Conservation (phyloP, 768 basidiomycete species). For the Xerocomus spinulosus region DNA sequence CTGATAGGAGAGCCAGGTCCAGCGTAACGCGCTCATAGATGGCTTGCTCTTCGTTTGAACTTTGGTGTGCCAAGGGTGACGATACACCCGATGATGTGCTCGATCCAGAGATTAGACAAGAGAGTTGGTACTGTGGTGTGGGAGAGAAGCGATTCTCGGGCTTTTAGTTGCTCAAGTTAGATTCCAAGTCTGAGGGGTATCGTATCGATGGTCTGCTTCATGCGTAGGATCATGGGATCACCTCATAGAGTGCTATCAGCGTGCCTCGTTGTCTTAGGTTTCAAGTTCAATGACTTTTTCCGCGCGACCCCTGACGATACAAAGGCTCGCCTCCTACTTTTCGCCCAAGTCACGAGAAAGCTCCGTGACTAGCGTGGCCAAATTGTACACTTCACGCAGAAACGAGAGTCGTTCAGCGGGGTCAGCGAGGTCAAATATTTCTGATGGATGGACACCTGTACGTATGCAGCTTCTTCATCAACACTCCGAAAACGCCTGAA, state of each 20-base stretch:
- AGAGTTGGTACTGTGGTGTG: conserved; percentile 70
- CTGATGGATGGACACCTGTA: too few species aligned
- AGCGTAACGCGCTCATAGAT: conserved; percentile 46
- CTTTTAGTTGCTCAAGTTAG: conserved; percentile 91
- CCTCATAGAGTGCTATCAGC: too few species aligned
- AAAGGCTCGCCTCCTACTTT: background rate
- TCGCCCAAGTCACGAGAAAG: background rate
- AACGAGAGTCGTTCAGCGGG: too few species aligned
- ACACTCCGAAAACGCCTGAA: too few species aligned
- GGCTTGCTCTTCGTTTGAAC: conserved; percentile 79
- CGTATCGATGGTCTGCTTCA: too few species aligned
- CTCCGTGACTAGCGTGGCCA: background rate
- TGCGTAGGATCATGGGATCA: too few species aligned
- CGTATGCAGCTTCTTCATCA: too few species aligned
- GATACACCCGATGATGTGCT: conserved; percentile 42
- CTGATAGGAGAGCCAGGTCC: background rate
- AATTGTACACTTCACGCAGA: conserved; percentile 13
- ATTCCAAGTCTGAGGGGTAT: too few species aligned
- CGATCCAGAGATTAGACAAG: conserved; percentile 59
- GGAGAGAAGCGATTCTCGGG: conserved; percentile 76
- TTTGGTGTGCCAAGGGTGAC: conserved; percentile 78
- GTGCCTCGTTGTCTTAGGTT: too few species aligned
- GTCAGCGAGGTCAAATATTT: too few species aligned
- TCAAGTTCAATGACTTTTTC: too few species aligned
- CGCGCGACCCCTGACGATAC: background rate